Base-by-base conservation (phyloP, 495 filamentous ascomycete genomes). In the Neurospora sp. region DNA sequence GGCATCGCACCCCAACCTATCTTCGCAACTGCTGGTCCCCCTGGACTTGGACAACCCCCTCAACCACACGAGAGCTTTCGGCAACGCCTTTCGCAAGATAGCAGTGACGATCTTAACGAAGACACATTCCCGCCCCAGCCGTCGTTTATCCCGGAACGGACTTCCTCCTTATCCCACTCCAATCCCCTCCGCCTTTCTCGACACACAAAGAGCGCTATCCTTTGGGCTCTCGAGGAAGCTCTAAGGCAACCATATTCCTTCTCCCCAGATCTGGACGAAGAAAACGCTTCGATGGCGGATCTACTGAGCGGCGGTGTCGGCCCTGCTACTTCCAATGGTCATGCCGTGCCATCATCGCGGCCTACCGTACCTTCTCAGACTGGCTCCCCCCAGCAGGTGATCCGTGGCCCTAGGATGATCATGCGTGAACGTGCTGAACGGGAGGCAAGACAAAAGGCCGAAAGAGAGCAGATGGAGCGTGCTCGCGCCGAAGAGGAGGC, bases 231-330 rank as follows among this genome's bases (percentile, higher is more conserved):
- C 69, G 95, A 99, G 84, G 93, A 95, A 83, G 96, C 92, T 66
- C 86, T 98, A 70, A 91, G 94, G 70, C 88, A 89, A 46, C 95
- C 96, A 2, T 87, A 94, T 73, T 86, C 89, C 12, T 96, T 99
- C 83, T 94, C 94, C 5, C 87, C 93, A 18, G 94, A 97, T 80
- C 86, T 89, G 59, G 88, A 91, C 71, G 96, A 99, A 86, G 90
- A 95, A 86, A 93, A 94, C 91, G 94, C 95, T 77, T 88, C 90
- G 75, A 98, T 99, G 96, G 91, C 96, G 76, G 92, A 97, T 82
- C 84, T 97, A 78, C 85, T 88, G 79, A 86, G 86, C 77, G 88
- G 88, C 73, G 82, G 84, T 79, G 80, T 82, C 81, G 79, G 78
- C 69, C 82, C 84, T 72, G 78, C 81, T 81, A 82, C 82, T 69